These are phyloP conservation scores for Zymoseptoria tritici DNA, from an alignment of 2,329 filamentous ascomycete species.

Conservation along the genomic window DNA sequence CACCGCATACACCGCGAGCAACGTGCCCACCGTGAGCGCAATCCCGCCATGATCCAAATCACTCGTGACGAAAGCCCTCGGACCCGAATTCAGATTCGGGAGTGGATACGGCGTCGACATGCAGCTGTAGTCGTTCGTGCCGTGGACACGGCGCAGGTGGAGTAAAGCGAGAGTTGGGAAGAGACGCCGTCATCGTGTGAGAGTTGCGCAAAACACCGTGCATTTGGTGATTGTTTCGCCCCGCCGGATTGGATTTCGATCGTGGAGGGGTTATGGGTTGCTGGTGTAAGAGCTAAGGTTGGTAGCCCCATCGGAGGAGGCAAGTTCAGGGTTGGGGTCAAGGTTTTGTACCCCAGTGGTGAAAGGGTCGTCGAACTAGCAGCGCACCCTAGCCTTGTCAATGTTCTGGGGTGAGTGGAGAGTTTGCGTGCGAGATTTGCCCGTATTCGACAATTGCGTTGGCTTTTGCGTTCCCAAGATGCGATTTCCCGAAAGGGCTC, in stretches of 20 bases:
- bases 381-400: neutral
- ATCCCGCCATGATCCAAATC: conserved; percentile 20
- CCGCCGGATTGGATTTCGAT: neutral
- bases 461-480: too few species aligned
- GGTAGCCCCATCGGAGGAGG: neutral
- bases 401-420: neutral
- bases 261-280: neutral
- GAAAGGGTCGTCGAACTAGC: neutral
- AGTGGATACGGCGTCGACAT: conserved; percentile 13
- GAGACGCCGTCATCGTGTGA: too few species aligned
- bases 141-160: neutral
- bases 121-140: conserved; percentile 1
- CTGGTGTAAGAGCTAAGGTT: neutral
- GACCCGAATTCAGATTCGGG: conserved; percentile 17
- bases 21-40: conserved; percentile 18
- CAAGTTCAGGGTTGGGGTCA: neutral
- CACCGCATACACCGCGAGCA: conserved; percentile 20
- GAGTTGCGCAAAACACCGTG: too few species aligned
- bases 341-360: neutral
- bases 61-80: conserved; percentile 19
- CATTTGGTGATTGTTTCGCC: too few species aligned
- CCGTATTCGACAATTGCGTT: neutral
- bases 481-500: too few species aligned
- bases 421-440: neutral
- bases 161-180: too few species aligned